phyloP scores from a whole-genome alignment of 495 filamentous ascomycete species.

The Acidomyces sp. region DNA sequence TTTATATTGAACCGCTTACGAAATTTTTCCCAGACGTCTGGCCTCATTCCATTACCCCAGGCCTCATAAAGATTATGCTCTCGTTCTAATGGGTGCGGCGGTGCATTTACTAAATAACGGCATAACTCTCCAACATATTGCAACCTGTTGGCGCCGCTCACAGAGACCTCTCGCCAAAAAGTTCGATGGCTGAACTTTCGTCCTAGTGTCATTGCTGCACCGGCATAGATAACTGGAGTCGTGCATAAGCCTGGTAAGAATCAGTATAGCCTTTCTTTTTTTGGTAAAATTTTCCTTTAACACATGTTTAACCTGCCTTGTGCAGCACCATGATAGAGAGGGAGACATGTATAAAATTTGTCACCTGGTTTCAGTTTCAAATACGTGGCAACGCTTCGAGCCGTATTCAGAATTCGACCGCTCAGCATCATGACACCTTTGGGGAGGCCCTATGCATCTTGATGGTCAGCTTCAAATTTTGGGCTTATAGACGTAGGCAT shows the following conservation, averaged over 20 bases:
- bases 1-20: conserved; percentile 75
- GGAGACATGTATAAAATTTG: conserved; percentile 84
- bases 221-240: conserved; percentile 35
- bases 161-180: conserved; percentile 74
- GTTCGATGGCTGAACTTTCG: conserved; percentile 68
- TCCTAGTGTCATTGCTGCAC: conserved; percentile 58
- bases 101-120: conserved; percentile 71
- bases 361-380: conserved; percentile 46
- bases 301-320: too few species aligned
- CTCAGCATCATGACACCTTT: conserved; percentile 67
- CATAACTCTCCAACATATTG: conserved; percentile 96
- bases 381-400: conserved; percentile 2
- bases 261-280: too few species aligned
- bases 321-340: conserved; percentile 67
- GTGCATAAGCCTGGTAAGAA: conserved; percentile 40
- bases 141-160: conserved; percentile 64
- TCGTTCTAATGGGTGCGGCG: conserved; percentile 58
- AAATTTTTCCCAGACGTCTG: conserved; percentile 86
- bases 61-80: conserved; percentile 64
- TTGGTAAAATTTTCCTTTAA: too few species aligned
- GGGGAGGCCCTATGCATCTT: conserved; percentile 73
- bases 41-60: conserved; percentile 86
- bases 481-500: too few species aligned
- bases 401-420: conserved; percentile 8
- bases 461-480: not conserved